These are phyloP conservation scores for Exophiala spinifera DNA, from an alignment of 2,329 filamentous ascomycete species.

Conservation along the genomic window DNA sequence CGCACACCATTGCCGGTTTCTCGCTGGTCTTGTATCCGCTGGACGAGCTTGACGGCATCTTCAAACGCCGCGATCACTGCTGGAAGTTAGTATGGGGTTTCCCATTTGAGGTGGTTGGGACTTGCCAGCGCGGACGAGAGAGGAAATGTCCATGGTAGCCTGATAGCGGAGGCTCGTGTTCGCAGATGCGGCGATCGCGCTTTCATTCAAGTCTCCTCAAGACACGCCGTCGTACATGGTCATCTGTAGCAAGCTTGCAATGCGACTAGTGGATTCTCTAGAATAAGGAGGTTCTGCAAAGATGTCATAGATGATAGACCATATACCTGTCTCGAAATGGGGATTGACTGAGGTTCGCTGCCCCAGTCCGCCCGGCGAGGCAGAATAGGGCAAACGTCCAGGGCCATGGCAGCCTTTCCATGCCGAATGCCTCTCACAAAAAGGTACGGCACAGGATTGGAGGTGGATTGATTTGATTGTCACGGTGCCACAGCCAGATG, in stretches of 20 bases:
- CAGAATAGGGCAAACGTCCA: conserved; percentile 2
- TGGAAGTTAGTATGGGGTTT: neutral
- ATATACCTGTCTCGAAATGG: neutral
- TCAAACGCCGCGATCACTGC: conserved; percentile 35
- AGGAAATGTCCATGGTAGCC: conserved; percentile 22
- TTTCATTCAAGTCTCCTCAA: conserved; percentile 10
- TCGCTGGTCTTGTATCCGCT: conserved; percentile 29
- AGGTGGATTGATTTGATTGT: conserved; percentile 7
- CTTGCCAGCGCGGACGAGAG: conserved; percentile 23
- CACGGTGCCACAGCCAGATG: conserved; percentile 17
- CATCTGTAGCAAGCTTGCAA: neutral
- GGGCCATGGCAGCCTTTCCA: conserved; percentile 4
- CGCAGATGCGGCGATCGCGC: neutral
- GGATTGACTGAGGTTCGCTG: neutral
- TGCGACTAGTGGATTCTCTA: neutral
- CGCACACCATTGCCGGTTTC: conserved; percentile 3
- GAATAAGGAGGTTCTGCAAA: neutral
- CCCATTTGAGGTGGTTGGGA: neutral
- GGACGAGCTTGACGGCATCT: conserved; percentile 33
- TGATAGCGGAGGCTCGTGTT: neutral
- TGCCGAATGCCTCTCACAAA: conserved; percentile 8
- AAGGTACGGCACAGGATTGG: conserved; percentile 1
- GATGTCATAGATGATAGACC: neutral
- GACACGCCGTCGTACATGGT: neutral
- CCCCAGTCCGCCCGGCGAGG: neutral